Conservation (phyloP, 2,329 filamentous ascomycete species). For the Pestalotiopsis sp. region DNA sequence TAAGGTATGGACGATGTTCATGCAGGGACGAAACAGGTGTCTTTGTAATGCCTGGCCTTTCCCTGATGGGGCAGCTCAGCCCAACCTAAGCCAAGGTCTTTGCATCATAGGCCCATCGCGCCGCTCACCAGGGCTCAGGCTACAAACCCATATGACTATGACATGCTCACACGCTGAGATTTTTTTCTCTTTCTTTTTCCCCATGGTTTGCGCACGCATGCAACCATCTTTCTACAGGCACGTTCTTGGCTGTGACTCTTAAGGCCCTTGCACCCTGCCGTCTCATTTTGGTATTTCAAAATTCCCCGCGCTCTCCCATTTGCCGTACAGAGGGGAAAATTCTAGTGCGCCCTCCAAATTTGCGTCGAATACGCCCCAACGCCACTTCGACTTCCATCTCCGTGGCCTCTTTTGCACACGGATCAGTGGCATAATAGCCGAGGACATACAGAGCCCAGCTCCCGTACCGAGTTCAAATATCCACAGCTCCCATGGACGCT, state of each 20-base stretch:
- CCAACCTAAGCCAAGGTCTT: neutral
- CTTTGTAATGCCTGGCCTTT: neutral
- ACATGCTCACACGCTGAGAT: neutral
- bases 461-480: neutral
- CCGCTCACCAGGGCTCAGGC: neutral
- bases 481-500: neutral
- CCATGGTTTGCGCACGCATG: neutral
- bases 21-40: neutral
- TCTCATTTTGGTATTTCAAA: neutral
- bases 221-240: neutral
- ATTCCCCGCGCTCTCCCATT: neutral
- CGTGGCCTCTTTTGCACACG: constrained; percentile 3
- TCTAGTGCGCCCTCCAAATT: constrained; percentile 5
- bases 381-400: constrained; percentile 2
- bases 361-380: neutral
- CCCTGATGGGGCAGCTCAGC: neutral
- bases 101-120: neutral
- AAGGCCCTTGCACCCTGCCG: neutral
- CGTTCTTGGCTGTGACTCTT: neutral
- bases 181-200: neutral
- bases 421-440: neutral
- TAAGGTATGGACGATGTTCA: neutral
- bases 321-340: neutral
- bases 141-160: neutral
- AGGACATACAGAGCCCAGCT: neutral